Base-by-base conservation (phyloP, 1,139 yeast species). In the Kodamaea plutei region DNA sequence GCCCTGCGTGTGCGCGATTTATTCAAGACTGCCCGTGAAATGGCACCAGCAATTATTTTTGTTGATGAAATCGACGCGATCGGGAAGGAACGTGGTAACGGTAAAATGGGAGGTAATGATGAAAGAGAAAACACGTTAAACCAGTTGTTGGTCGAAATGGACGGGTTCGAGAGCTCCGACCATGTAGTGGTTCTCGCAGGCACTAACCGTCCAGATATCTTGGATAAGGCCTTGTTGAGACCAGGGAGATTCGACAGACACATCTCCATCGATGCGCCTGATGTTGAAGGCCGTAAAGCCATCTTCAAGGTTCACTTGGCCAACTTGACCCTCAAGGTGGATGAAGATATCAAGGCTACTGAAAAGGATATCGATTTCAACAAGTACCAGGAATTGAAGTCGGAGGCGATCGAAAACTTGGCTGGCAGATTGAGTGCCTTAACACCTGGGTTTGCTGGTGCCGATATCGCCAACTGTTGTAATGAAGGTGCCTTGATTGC, bases 241-340 rank as follows among this genome's bases (percentile, higher is more conserved):
- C 98, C 98, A 0, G 98, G 98, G 21, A 77, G 98, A 64, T 91
- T 91, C 52, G 97, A 91, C 54, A 76, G 98, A 57, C 96, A 89
- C 52, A 83, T 91, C 45, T 72, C 82, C 39, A 83, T 91, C 44
- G 97, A 91, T 58, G 76, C 82, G 31, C 98, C 98, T 2, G 96
- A 88, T 51, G 73, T 91, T 32, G 87, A 81, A 47, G 98, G 97
- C 23, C 78, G 98, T 56, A 87, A 87, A 54, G 94, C 84, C 33
- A 88, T 91, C 39, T 91, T 85, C 60, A 73, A 73, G 43, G 97
- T 91, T 26, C 95, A 91, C 52, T 67, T 91, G 56, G 64, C 64
- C 25, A 79, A 77, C 39, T 60, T 83, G 37, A 64, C 66, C 3
- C 56, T 66, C 40, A 52, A 61, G 39, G 45, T 56, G 27, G 66